Percentiles rank a stretch among this genome's conserved stretches.
Evolutionary conservation across 306 rosid genomes (phyloP).

Genomic region (Pyrus pyrifolia): DNA sequence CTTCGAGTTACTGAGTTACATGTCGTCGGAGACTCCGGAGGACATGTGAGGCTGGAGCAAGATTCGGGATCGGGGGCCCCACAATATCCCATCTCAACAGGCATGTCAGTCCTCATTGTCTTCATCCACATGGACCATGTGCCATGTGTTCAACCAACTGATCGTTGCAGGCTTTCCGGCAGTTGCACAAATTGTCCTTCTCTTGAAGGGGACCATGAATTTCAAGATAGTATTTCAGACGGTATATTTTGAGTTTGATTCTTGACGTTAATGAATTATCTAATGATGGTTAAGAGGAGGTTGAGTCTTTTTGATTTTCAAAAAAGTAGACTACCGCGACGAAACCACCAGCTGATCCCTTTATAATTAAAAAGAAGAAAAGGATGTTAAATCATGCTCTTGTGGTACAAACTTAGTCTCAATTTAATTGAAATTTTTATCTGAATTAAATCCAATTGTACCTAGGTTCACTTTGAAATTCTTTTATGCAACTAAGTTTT

Average conservation of each 20-base stretch:
- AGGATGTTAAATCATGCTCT: background rate
- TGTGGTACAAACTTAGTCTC: background rate
- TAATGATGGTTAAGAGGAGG: accelerated
- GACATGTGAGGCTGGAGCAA: background rate
- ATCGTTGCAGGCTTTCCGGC: background rate
- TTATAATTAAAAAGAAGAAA: background rate
- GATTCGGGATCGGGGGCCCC: background rate
- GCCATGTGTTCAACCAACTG: background rate
- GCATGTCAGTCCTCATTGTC: background rate
- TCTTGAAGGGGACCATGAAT: background rate
- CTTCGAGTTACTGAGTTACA: background rate
- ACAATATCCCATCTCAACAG: constrained; percentile 8
- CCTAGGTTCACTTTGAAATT: background rate
- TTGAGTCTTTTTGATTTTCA: accelerated
- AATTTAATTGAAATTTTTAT: background rate
- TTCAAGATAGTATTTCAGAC: too few relatives aligned
- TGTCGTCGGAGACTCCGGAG: background rate
- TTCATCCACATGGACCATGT: constrained; percentile 10
- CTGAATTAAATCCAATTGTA: background rate
- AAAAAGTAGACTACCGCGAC: too few relatives aligned
- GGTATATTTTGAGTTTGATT: accelerated
- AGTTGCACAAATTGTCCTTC: background rate
- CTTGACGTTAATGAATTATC: accelerated
- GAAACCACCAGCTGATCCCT: too few relatives aligned
- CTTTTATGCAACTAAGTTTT: too few relatives aligned